Evolutionary conservation across 2,329 filamentous ascomycete species (phyloP), one percentile per base, ranked within the genome.

Genomic region (Metarhizium album): DNA sequence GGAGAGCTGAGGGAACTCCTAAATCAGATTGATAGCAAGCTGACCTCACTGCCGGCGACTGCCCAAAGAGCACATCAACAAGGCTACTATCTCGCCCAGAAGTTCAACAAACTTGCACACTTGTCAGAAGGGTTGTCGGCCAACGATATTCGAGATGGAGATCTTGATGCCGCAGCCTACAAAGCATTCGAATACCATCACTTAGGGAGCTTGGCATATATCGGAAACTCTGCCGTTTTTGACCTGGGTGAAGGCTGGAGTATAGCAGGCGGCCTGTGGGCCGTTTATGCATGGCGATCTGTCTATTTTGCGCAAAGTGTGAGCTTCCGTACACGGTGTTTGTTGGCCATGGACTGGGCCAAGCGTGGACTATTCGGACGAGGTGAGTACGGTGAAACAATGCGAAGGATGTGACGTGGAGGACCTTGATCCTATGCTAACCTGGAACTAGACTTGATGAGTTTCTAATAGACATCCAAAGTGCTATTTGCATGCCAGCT

Each of bases 241-340:
- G 93, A 98, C 64, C 80, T 93, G 49, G 81, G 81, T 7, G 80
- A 84, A 42, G 90, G 89, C 0, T 78, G 85, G 74, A 90, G 77
- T 59, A 70, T 93, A 52, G 82, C 82, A 1, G 93, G 93, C 47
- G 93, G 93, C 0, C 69, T 98, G 45, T 78, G 94, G 76, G 93
- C 90, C 0, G 91, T 97, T 46, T 98, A 98, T 67, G 80, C 95
- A 33, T 98, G 93, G 93, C 76, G 93, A 55, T 90, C 88, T 57
- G 85, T 96, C 14, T 98, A 98, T 70, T 98, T 98, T 72, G 90
- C 93, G 13, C 89, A 98, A 74, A 95, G 89, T 63, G 93, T 98
- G 46, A 96, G 90, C 68, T 78, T 97, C 53, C 76, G 93, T 58
- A 98, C 93, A 24, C 80, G 91, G 55, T 80, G 89, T 57, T 70